A percentile compares a stretch with the other conserved stretches of the same genome.
Evolutionary conservation across 148 eudicot species (phyloP).

Genomic region (Drosera capensis): DNA sequence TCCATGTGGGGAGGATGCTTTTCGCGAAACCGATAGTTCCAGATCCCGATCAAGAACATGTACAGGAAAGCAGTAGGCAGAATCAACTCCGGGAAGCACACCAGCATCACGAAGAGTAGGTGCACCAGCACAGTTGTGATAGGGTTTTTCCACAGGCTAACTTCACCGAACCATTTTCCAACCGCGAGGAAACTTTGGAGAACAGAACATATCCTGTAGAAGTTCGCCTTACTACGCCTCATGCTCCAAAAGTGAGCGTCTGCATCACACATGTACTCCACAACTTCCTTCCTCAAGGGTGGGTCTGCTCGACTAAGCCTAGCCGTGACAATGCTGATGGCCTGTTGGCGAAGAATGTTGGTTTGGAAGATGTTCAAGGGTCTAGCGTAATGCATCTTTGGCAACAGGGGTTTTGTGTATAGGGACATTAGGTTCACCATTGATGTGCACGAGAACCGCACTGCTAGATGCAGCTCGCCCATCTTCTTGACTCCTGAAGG

Average conservation of each 20-base stretch:
- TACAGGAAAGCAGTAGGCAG: constrained; percentile 45
- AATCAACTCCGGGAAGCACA: constrained; percentile 48
- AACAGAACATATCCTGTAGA: constrained; percentile 33
- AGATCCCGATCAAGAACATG: constrained; percentile 54
- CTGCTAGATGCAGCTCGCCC: constrained; percentile 57
- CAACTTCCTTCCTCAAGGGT: constrained; percentile 47
- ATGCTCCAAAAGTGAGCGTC: constrained; percentile 64
- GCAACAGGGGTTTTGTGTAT: constrained; percentile 39
- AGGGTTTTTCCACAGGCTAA: constrained; percentile 57
- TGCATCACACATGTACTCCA: constrained; percentile 57
- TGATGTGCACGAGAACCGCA: constrained; percentile 46
- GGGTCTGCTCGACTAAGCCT: constrained; percentile 52
- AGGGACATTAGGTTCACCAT: constrained; percentile 36
- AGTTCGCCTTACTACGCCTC: constrained; percentile 60
- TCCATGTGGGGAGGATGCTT: constrained; percentile 68
- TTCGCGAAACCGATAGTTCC: constrained; percentile 49
- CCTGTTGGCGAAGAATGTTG: constrained; percentile 44
- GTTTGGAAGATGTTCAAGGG: constrained; percentile 41
- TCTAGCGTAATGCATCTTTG: constrained; percentile 53
- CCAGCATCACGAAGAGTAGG: constrained; percentile 40
- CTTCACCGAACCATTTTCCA: constrained; percentile 42
- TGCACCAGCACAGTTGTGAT: constrained; percentile 52
- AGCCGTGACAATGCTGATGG: constrained; percentile 36
- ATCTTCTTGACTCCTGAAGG: constrained; percentile 54
- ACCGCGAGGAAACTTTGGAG: constrained; percentile 36